A percentile compares a stretch with the other conserved stretches of the same genome.
These are phyloP conservation scores for Thermothielavioides terrestris DNA, from an alignment of 495 filamentous ascomycete species.

Conservation along the genomic window DNA sequence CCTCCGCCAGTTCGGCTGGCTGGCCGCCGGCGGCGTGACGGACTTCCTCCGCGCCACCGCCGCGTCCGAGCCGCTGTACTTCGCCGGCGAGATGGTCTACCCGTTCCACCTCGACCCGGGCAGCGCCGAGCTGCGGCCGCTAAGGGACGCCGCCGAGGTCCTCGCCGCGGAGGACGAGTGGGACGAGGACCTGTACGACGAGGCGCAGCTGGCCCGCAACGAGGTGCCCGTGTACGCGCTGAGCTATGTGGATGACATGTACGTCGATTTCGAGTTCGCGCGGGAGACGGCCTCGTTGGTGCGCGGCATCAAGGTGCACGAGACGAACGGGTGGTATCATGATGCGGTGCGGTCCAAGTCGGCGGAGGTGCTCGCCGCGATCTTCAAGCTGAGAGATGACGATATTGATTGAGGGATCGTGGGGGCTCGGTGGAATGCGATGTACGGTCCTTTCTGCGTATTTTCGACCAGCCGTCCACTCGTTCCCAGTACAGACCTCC, in stretches of 20 bases:
- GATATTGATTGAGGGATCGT: constrained; percentile 44
- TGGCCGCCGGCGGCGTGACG: constrained; percentile 22
- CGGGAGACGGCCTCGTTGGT: constrained; percentile 67
- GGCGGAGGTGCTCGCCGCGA: constrained; percentile 61
- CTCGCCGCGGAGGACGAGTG: constrained; percentile 61
- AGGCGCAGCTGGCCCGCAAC: constrained; percentile 62
- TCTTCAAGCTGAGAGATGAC: constrained; percentile 67
- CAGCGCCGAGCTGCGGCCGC: constrained; percentile 57
- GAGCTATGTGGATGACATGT: constrained; percentile 89
- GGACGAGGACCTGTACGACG: constrained; percentile 64
- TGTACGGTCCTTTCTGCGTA: no score
- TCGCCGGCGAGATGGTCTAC: constrained; percentile 91
- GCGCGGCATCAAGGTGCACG: constrained; percentile 65
- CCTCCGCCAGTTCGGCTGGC: constrained; percentile 36
- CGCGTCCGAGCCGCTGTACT: constrained; percentile 50
- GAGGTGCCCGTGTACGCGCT: constrained; percentile 83
- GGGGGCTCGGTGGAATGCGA: neutral
- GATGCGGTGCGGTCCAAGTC: constrained; percentile 64
- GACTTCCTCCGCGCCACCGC: constrained; percentile 21
- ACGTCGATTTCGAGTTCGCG: constrained; percentile 70
- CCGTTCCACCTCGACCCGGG: constrained; percentile 72
- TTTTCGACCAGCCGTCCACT: no score
- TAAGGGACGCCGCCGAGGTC: constrained; percentile 57
- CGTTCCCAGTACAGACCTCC: no score
- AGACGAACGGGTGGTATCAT: constrained; percentile 83